These are phyloP conservation scores for Solanum chiquidenum DNA, from an alignment of 257 asterid species.

Conservation along the genomic window DNA sequence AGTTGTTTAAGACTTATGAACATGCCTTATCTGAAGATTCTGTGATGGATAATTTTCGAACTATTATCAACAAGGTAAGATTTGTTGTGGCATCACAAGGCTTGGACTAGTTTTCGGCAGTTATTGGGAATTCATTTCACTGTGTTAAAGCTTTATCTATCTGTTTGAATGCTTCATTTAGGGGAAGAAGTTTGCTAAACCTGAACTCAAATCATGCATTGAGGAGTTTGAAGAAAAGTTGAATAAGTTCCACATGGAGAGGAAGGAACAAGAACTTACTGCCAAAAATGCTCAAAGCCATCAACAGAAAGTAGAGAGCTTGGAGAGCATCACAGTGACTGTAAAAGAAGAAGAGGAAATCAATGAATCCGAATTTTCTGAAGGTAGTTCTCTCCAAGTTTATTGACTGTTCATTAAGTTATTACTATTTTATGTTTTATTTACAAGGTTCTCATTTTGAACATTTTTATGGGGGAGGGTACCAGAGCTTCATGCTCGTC, in stretches of 20 bases:
- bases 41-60: slow-evolving; percentile 81
- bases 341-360: slow-evolving; percentile 40
- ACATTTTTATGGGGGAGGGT: background rate
- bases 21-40: slow-evolving; percentile 68
- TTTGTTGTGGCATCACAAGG: background rate
- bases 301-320: slow-evolving; percentile 42
- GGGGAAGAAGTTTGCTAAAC: slow-evolving; percentile 87
- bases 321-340: slow-evolving; percentile 25
- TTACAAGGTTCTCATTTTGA: background rate
- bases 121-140: background rate
- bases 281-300: slow-evolving; percentile 78
- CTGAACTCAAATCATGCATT: slow-evolving; percentile 69
- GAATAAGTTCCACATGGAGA: slow-evolving; percentile 56
- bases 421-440: background rate
- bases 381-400: slow-evolving; percentile 34
- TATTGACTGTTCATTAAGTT: background rate
- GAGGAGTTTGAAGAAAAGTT: slow-evolving; percentile 92
- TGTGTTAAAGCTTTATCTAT: background rate
- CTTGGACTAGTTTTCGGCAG: background rate
- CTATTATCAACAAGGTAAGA: slow-evolving; percentile 70
- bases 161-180: slow-evolving; percentile 12
- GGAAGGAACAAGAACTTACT: slow-evolving; percentile 73
- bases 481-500: background rate
- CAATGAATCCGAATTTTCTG: slow-evolving; percentile 53
- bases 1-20: slow-evolving; percentile 68